phyloP scores from a whole-genome alignment of 495 filamentous ascomycete genomes.

The Tuber magnatum region DNA sequence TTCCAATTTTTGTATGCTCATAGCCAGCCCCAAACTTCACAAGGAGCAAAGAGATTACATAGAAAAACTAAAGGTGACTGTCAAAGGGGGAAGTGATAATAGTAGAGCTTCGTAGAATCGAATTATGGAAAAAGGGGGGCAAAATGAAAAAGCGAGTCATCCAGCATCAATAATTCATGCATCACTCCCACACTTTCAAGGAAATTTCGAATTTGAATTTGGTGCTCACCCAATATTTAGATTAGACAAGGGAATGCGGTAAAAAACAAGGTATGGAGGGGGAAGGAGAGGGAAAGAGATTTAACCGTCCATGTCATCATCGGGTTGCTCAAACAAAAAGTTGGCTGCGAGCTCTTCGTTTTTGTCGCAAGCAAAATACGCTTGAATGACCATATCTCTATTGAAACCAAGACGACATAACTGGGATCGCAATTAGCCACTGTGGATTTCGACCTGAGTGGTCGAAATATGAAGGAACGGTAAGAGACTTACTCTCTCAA shows the following conservation, averaged over 20 bases:
- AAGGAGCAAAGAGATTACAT: constrained; percentile 1
- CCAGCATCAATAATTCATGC: constrained; percentile 4
- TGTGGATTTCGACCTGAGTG: constrained; percentile 11
- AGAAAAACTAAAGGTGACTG: background rate
- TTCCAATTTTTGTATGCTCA: constrained; percentile 4
- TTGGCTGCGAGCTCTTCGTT: constrained; percentile 97
- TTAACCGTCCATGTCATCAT: constrained; percentile 54
- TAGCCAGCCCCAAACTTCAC: background rate
- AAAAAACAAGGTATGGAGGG: background rate
- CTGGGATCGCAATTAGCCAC: constrained; percentile 49
- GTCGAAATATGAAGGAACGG: background rate
- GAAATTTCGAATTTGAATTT: background rate
- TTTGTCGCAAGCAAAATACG: constrained; percentile 98
- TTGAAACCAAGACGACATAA: constrained; percentile 86
- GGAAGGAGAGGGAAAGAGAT: constrained; percentile 8
- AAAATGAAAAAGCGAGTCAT: background rate
- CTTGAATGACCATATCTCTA: constrained; percentile 89
- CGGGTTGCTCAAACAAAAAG: constrained; percentile 93
- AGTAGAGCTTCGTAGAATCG: background rate
- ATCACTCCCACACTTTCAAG: background rate
- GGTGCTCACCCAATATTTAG: background rate
- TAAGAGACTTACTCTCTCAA: constrained; percentile 70
- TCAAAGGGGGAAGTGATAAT: background rate
- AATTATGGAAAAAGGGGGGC: background rate
- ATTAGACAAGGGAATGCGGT: background rate